These are phyloP conservation scores for Avena eriantha DNA, from an alignment of 176 grass and related monocot species.

Conservation along the genomic window DNA sequence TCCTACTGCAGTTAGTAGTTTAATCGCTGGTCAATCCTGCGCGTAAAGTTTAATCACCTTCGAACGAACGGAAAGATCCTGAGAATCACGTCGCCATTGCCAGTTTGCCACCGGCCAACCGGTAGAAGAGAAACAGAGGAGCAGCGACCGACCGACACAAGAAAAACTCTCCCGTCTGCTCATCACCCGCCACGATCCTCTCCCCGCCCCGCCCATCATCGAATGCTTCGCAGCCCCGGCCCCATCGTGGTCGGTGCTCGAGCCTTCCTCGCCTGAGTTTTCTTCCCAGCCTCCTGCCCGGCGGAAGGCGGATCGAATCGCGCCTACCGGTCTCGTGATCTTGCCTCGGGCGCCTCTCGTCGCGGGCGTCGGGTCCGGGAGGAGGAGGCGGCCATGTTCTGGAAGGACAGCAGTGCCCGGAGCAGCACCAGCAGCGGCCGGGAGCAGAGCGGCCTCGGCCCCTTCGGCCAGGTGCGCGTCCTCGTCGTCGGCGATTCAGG, in stretches of 20 bases:
- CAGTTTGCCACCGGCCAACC: neutral
- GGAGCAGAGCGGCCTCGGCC: slow-evolving; percentile 70
- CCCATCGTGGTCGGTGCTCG: slow-evolving; percentile 3
- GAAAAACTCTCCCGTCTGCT: neutral
- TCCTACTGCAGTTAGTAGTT: slow-evolving; percentile 9
- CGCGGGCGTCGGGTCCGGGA: neutral
- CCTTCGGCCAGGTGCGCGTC: slow-evolving; percentile 86
- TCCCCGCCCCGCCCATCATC: neutral
- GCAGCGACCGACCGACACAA: neutral
- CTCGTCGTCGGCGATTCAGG: slow-evolving; percentile 95
- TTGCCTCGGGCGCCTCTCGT: neutral
- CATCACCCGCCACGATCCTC: slow-evolving; percentile 20
- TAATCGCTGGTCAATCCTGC: slow-evolving; percentile 39
- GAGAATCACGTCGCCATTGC: slow-evolving; percentile 38
- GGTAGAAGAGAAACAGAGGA: neutral
- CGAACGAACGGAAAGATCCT: neutral
- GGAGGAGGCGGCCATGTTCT: slow-evolving; percentile 62
- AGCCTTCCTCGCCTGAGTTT: slow-evolving; percentile 20
- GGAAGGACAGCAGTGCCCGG: slow-evolving; percentile 69
- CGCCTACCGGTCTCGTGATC: neutral
- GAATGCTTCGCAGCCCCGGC: slow-evolving; percentile 16
- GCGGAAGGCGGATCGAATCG: slow-evolving; percentile 22
- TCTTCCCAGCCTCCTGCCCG: neutral
- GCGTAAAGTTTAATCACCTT: slow-evolving; percentile 30
- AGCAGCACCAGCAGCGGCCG: slow-evolving; percentile 54